Conservation (phyloP, 2,329 filamentous ascomycete species). For the Alternaria metachromatica region DNA sequence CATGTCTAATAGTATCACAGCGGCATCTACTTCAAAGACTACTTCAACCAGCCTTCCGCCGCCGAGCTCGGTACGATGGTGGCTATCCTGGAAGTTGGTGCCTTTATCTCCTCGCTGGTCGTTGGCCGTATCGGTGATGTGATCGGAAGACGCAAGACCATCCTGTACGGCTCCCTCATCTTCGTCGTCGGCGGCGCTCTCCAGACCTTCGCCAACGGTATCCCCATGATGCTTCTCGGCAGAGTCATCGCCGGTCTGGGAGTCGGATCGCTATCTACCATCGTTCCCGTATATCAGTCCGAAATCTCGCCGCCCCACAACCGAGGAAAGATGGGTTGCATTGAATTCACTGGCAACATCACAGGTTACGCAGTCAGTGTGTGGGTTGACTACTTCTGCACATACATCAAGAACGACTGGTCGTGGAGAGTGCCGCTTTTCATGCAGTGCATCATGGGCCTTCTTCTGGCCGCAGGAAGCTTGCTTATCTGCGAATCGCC, state of each 20-base stretch:
- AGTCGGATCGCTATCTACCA: constrained; percentile 59
- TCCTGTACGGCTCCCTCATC: constrained; percentile 89
- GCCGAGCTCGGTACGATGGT: constrained; percentile 97
- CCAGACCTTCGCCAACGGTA: constrained; percentile 80
- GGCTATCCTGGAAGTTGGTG: constrained; percentile 92
- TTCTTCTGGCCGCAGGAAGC: constrained; percentile 82
- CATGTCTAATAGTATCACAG: constrained; percentile 57
- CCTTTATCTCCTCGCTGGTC: constrained; percentile 84
- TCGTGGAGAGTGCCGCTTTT: constrained; percentile 90
- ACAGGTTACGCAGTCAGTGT: constrained; percentile 94
- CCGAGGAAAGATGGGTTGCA: constrained; percentile 92
- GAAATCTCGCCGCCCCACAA: constrained; percentile 88
- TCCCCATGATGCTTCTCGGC: constrained; percentile 80
- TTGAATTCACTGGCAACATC: constrained; percentile 98
- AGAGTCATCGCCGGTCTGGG: constrained; percentile 60
- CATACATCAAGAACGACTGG: constrained; percentile 81
- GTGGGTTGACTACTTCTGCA: constrained; percentile 98
- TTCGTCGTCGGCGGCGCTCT: constrained; percentile 85
- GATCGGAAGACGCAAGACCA: constrained; percentile 86
- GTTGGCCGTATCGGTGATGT: constrained; percentile 91
- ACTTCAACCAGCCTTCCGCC: constrained; percentile 86
- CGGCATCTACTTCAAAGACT: constrained; percentile 85
- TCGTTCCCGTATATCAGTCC: constrained; percentile 61
- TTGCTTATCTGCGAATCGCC: constrained; percentile 96
- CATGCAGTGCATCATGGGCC: constrained; percentile 95